Evolutionary conservation across 306 rosid species (phyloP).

Genomic region (Prunus mira): DNA sequence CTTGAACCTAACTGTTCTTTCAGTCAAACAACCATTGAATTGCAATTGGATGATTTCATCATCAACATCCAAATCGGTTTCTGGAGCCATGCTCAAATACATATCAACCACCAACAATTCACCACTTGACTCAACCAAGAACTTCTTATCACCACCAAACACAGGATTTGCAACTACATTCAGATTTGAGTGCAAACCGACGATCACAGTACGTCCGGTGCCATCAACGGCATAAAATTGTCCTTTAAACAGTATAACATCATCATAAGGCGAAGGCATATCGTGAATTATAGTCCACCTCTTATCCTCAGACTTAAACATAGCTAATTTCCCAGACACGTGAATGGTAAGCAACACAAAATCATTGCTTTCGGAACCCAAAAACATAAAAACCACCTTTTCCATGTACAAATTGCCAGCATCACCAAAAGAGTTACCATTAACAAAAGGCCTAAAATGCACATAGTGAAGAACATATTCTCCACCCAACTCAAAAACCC

Average conservation of each 20-base stretch:
- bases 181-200: constrained; percentile 32
- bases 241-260: constrained; percentile 48
- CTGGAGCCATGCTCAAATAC: constrained; percentile 31
- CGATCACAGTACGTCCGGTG: constrained; percentile 55
- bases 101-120: constrained; percentile 66
- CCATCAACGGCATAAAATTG: constrained; percentile 58
- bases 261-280: constrained; percentile 70
- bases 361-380: constrained; percentile 16
- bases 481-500: constrained; percentile 40
- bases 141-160: constrained; percentile 90
- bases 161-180: constrained; percentile 53
- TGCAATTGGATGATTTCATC: constrained; percentile 12
- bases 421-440: constrained; percentile 20
- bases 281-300: constrained; percentile 60
- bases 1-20: constrained; percentile 53
- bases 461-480: constrained; percentile 45
- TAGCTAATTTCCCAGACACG: constrained; percentile 67
- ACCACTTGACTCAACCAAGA: constrained; percentile 58
- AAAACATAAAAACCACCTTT: constrained; percentile 53
- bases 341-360: constrained; percentile 67
- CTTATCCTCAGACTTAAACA: constrained; percentile 48
- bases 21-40: constrained; percentile 28
- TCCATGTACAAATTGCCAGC: constrained; percentile 52
- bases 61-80: constrained; percentile 4
- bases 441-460: constrained; percentile 24